These are phyloP conservation scores for Emericellopsis cladophorae DNA, from an alignment of 2,329 filamentous ascomycete species.

Conservation along the genomic window DNA sequence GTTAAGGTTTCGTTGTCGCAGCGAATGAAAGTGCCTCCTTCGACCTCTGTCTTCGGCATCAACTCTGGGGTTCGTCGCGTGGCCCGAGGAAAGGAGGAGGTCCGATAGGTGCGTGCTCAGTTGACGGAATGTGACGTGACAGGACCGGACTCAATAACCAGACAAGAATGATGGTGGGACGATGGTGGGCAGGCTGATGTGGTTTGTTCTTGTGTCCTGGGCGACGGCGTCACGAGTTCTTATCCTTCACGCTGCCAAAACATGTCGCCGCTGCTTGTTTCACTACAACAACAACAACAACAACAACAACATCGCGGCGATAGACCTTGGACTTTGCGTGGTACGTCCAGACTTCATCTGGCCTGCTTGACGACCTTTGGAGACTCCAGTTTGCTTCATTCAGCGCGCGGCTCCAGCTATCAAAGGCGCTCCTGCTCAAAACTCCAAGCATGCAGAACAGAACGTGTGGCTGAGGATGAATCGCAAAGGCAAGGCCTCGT, in stretches of 20 bases:
- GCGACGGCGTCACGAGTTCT: neutral
- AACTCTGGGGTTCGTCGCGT: conserved; percentile 1
- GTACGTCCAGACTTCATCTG: neutral
- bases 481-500: neutral
- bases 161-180: neutral
- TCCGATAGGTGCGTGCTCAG: neutral
- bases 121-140: neutral
- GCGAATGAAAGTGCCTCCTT: neutral
- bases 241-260: neutral
- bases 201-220: neutral
- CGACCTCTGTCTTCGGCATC: neutral
- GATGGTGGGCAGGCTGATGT: neutral
- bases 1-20: neutral
- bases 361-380: neutral
- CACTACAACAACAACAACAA: neutral
- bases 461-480: neutral
- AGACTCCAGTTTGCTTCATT: conserved; percentile 1
- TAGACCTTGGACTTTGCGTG: no score
- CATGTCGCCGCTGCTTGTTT: neutral
- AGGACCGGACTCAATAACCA: neutral
- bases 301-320: neutral
- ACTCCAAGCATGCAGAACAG: neutral
- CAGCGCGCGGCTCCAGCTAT: conserved; percentile 3
- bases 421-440: neutral
- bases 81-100: neutral